Conservation (phyloP, 441 rosid species). For the Adansonia grandidieri region DNA sequence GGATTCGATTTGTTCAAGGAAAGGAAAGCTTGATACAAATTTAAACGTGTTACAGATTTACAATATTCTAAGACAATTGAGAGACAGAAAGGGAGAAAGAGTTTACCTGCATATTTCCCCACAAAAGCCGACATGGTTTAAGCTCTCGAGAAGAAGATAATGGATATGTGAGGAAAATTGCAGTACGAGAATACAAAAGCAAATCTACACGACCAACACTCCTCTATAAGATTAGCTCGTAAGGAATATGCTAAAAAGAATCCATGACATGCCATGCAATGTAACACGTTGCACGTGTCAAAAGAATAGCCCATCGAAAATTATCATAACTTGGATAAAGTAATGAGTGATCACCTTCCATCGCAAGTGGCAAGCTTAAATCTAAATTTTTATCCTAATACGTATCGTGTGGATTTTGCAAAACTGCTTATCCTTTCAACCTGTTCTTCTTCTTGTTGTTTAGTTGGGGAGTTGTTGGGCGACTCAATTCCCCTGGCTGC, state of each 20-base stretch:
- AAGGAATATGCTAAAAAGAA: slow-evolving; percentile 33
- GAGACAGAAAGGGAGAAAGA: neutral
- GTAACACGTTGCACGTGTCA: slow-evolving; percentile 50
- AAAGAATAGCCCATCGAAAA: slow-evolving; percentile 48
- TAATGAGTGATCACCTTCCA: slow-evolving; percentile 53
- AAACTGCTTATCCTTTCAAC: slow-evolving; percentile 34
- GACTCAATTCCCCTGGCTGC: slow-evolving; percentile 17
- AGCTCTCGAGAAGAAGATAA: slow-evolving; percentile 23
- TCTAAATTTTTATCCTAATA: slow-evolving; percentile 12
- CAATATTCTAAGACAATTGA: too few species aligned
- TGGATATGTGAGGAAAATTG: slow-evolving; percentile 30
- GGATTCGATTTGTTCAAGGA: neutral
- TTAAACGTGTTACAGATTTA: neutral
- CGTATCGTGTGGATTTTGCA: neutral
- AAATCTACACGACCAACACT: slow-evolving; percentile 36
- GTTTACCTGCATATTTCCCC: slow-evolving; percentile 80
- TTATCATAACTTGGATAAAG: slow-evolving; percentile 69
- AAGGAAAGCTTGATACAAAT: neutral
- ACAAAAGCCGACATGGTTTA: slow-evolving; percentile 80
- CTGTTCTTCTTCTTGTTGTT: neutral
- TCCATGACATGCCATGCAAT: slow-evolving; percentile 20
- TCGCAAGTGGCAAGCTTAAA: slow-evolving; percentile 45
- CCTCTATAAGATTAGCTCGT: slow-evolving; percentile 40
- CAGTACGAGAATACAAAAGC: slow-evolving; percentile 44
- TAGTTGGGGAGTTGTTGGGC: neutral